Conservation (phyloP, 805 yeast species). For the Osmozyma mogii region DNA sequence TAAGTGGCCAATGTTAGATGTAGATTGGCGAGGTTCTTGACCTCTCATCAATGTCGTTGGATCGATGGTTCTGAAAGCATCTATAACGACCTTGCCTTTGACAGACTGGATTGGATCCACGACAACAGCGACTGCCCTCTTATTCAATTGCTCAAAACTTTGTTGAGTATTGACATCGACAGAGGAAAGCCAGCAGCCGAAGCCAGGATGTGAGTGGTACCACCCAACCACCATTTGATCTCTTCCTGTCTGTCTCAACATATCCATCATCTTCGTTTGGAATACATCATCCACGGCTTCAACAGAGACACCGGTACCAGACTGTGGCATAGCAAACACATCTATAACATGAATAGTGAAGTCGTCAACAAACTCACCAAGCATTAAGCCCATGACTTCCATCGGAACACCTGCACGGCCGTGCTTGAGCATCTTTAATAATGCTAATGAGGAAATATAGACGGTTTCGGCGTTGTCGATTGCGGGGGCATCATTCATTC, state of each 20-base stretch:
- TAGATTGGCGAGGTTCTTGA: conserved; percentile 96
- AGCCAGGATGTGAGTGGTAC: conserved; percentile 99
- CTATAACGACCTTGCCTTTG: conserved; percentile 97
- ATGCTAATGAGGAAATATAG: conserved; percentile 89
- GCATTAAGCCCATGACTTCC: conserved; percentile 94
- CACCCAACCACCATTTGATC: conserved; percentile 99
- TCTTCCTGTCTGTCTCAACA: conserved; percentile 98
- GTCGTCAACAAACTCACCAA: conserved; percentile 96
- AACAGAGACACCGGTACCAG: conserved; percentile 96
- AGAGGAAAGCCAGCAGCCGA: conserved; percentile 98
- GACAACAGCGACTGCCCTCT: conserved; percentile 96
- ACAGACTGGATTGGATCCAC: conserved; percentile 98
- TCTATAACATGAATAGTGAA: conserved; percentile 95
- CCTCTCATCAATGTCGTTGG: conserved; percentile 87
- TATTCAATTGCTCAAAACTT: conserved; percentile 91
- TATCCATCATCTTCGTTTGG: conserved; percentile 99
- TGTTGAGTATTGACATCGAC: conserved; percentile 98
- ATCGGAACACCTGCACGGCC: conserved; percentile 86
- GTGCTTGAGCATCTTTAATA: conserved; percentile 93
- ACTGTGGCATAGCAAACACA: conserved; percentile 99
- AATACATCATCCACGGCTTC: conserved; percentile 99
- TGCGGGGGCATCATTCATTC: conserved; percentile 61
- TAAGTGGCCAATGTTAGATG: conserved; percentile 89
- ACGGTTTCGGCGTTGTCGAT: conserved; percentile 96
- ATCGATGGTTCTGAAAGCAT: conserved; percentile 92